Evolutionary conservation across 345 rosid genomes (phyloP), one percentile per base, ranked within the genome.

Genomic region (Lenwebbia sp.): DNA sequence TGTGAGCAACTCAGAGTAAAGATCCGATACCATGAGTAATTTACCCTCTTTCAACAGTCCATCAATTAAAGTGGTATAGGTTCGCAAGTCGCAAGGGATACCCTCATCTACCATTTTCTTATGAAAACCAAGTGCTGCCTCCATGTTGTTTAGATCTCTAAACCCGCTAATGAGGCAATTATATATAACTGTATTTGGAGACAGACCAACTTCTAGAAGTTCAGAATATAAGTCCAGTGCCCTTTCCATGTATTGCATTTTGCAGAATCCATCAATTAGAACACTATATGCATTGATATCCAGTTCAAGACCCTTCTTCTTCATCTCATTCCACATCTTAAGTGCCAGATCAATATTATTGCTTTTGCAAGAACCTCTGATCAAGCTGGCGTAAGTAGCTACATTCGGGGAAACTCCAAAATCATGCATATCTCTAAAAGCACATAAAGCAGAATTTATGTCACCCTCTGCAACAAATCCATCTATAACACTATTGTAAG

Each of bases 61-160:
- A 85, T 93, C 96, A 58, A 97, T 90, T 82, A 97, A 88, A 14
- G 98, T 92, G 47, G 97, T 95, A 88, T 96, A 97, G 19, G 91
- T 93, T 76, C 22, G 33, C 86, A 93, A 86, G 87, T 96, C 93
- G 83, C 93, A 90, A 52, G 90, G 90, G 82, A 94, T 83, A 41
- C 96, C 95, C 56, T 90, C 96, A 26, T 85, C 87, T 82, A 88
- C 88, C 98, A 96, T 95, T 87, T 92, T 94, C 87, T 88, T 89
- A 85, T 88, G 88, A 91, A 94, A 88, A 84, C 87, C 88, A 75
- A 92, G 88, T 26, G 97, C 98, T 78, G 93, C 94, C 85, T 90
- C 94, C 94, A 94, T 93, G 87, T 95, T 95, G 58, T 90, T 88
- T 19, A 90, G 84, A 83, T 90, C 89, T 88, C 93, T 93, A 89